These are phyloP conservation scores for Myriosclerotinia duriaeana DNA, from an alignment of 2,329 filamentous ascomycete species.

Conservation along the genomic window DNA sequence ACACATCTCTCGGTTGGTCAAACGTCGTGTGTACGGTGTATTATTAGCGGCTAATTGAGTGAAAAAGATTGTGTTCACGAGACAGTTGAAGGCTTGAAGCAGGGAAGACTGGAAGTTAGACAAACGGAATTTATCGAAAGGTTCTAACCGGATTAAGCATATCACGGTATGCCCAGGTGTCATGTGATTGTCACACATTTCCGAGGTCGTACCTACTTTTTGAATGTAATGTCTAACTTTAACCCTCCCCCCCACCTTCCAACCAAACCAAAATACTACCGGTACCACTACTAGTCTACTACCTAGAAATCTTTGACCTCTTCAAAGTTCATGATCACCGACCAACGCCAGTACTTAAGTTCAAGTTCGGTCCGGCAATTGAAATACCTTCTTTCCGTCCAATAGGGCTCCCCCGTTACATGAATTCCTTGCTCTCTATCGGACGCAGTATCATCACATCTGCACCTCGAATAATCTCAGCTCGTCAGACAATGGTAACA, in stretches of 20 bases:
- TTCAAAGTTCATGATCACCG: too few species aligned
- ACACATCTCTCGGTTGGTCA: slow-evolving; percentile 10
- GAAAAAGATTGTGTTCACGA: background rate
- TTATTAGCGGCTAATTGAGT: too few species aligned
- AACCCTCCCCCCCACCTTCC: too few species aligned
- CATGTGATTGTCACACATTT: too few species aligned
- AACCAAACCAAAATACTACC: too few species aligned
- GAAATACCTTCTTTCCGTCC: background rate
- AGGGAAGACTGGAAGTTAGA: too few species aligned
- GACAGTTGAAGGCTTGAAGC: too few species aligned
- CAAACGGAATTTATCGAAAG: background rate
- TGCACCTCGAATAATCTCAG: slow-evolving; percentile 26
- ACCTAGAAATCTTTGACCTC: slow-evolving; percentile 19
- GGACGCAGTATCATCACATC: slow-evolving; percentile 28
- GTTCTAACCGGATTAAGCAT: background rate
- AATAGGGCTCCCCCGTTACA: slow-evolving; percentile 5
- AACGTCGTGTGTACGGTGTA: slow-evolving; percentile 2
- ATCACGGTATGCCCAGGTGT: background rate
- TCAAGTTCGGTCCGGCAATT: background rate
- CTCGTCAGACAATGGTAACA: slow-evolving; percentile 23
- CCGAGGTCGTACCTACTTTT: background rate
- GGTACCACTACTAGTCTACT: too few species aligned
- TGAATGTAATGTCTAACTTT: too few species aligned
- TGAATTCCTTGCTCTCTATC: slow-evolving; percentile 26
- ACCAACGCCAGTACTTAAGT: slow-evolving; percentile 14